Conservation (phyloP, 1,284 basidiomycete genomes). For the Cryptococcus sp. region DNA sequence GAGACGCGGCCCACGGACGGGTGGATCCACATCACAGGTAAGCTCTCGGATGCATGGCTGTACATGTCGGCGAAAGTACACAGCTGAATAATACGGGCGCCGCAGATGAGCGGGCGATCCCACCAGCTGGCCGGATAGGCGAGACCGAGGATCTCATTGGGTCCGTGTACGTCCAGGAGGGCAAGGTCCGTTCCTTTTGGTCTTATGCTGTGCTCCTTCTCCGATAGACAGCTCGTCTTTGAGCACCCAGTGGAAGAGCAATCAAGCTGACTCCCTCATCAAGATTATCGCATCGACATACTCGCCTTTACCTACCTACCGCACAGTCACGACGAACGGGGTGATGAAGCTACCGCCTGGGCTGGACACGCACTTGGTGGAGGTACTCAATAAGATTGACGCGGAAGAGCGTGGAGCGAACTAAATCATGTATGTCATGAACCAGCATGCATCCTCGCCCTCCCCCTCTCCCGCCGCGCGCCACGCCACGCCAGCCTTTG, state of each 20-base stretch:
- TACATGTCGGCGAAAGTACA: neutral
- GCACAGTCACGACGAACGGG: slow-evolving; percentile 44
- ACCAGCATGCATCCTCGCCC: too few species aligned
- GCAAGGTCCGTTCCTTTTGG: slow-evolving; percentile 35
- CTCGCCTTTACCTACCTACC: slow-evolving; percentile 43
- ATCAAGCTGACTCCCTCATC: neutral
- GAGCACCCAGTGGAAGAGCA: neutral
- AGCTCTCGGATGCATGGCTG: slow-evolving; percentile 9
- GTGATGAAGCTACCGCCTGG: slow-evolving; percentile 41
- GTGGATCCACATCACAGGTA: slow-evolving; percentile 48
- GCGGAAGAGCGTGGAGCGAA: slow-evolving; percentile 19
- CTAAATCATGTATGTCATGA: too few species aligned
- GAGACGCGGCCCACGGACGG: slow-evolving; percentile 43
- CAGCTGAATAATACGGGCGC: neutral
- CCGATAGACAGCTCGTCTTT: too few species aligned
- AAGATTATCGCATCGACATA: slow-evolving; percentile 45
- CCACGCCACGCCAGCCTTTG: too few species aligned
- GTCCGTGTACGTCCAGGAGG: slow-evolving; percentile 45
- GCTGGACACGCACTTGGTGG: slow-evolving; percentile 40
- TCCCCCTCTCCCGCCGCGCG: too few species aligned
- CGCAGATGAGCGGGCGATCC: slow-evolving; percentile 47
- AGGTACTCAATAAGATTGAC: slow-evolving; percentile 31
- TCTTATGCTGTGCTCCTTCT: too few species aligned
- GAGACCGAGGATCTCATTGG: slow-evolving; percentile 50
- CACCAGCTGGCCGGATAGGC: slow-evolving; percentile 48